phyloP scores from a whole-genome alignment of 148 eudicot genomes.

The Limonium bicolor region DNA sequence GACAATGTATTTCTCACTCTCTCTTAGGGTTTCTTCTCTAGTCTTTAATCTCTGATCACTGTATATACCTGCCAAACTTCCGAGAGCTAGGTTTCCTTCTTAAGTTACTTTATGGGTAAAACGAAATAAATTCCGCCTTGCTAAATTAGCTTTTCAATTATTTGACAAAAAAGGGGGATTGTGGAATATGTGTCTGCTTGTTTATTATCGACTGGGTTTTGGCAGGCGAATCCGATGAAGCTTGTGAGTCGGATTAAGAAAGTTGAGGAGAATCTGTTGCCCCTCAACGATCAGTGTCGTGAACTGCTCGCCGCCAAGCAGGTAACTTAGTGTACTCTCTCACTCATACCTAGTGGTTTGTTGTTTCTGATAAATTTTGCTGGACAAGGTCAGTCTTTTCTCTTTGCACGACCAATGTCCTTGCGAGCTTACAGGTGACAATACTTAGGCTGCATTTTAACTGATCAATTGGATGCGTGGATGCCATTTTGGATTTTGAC shows the following conservation, averaged over 20 bases:
- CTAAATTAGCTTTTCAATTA: not conserved
- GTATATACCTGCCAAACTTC: not conserved
- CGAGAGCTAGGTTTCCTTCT: not conserved
- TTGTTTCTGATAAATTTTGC: too few relatives aligned
- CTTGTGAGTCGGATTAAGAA: conserved; percentile 67
- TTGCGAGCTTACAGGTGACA: too few relatives aligned
- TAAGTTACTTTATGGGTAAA: too few relatives aligned
- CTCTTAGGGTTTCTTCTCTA: not conserved
- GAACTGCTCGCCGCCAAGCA: conserved; percentile 85
- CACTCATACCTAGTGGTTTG: not conserved
- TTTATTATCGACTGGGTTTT: not conserved
- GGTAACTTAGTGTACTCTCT: conserved; percentile 19
- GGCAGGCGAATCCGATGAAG: conserved; percentile 86
- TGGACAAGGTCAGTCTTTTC: too few relatives aligned
- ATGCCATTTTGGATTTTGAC: not conserved
- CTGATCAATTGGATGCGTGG: too few relatives aligned
- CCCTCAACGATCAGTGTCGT: conserved; percentile 70
- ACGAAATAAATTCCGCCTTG: not conserved
- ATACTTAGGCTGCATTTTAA: not conserved
- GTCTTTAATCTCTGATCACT: not conserved
- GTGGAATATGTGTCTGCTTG: not conserved
- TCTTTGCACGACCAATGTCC: too few relatives aligned
- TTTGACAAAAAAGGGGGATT: not conserved
- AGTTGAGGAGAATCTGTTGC: conserved; percentile 56
- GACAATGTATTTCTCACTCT: conserved; percentile 27